Percentiles rank a stretch among this genome's conserved stretches.
These are phyloP conservation scores for Omphalea diandra DNA, from an alignment of 441 rosid genomes.

Conservation along the genomic window DNA sequence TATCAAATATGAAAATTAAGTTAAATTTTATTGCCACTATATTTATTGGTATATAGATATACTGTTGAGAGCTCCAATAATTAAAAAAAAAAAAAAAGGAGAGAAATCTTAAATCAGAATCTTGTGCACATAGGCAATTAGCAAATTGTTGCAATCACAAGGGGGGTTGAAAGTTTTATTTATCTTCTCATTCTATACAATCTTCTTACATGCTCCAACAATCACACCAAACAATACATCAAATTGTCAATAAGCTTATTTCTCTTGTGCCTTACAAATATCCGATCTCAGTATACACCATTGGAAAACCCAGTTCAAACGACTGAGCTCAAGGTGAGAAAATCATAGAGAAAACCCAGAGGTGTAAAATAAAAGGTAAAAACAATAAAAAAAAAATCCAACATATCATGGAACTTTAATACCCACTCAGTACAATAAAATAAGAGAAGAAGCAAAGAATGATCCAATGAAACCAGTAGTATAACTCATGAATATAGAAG, in stretches of 20 bases:
- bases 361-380: neutral
- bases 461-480: slow-evolving; percentile 35
- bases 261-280: slow-evolving; percentile 27
- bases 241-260: slow-evolving; percentile 33
- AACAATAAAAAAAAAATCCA: slow-evolving; percentile 8
- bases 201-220: slow-evolving; percentile 27
- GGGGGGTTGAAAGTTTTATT: slow-evolving; percentile 18
- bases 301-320: neutral
- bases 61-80: too few species aligned
- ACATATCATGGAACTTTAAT: neutral
- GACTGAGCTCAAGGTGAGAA: slow-evolving; percentile 23
- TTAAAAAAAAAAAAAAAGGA: too few species aligned
- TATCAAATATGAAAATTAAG: too few species aligned
- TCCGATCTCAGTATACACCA: slow-evolving; percentile 12
- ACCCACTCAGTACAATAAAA: slow-evolving; percentile 25
- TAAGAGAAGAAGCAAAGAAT: slow-evolving; percentile 46
- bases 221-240: slow-evolving; percentile 30
- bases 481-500: slow-evolving; percentile 29
- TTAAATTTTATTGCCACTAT: too few species aligned
- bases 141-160: neutral
- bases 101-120: too few species aligned
- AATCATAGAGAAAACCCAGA: slow-evolving; percentile 29
- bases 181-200: slow-evolving; percentile 28
- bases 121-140: too few species aligned
- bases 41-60: too few species aligned